These are phyloP conservation scores for Cladophialophora carrionii DNA, from an alignment of 2,329 filamentous ascomycete genomes.

Conservation along the genomic window DNA sequence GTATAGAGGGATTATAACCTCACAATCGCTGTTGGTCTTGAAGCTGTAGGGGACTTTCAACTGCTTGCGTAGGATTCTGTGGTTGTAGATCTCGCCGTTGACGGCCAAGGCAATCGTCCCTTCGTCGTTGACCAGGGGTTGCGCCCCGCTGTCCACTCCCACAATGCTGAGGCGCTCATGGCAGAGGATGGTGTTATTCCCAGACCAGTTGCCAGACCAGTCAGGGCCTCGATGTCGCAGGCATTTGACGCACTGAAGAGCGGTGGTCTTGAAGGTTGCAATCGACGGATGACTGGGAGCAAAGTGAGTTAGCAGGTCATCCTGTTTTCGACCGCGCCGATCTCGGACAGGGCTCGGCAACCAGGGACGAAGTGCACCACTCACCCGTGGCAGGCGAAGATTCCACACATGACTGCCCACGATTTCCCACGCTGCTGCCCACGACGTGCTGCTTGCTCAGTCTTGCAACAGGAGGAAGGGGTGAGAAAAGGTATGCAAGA, in stretches of 20 bases:
- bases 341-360: slow-evolving; percentile 31
- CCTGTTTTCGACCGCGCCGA: slow-evolving; percentile 10
- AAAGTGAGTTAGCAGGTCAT: slow-evolving; percentile 28
- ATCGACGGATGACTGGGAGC: slow-evolving; percentile 37
- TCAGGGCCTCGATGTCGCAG: slow-evolving; percentile 96
- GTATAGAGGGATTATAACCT: slow-evolving; percentile 98
- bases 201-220: slow-evolving; percentile 92
- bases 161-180: slow-evolving; percentile 98
- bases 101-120: slow-evolving; percentile 86
- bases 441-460: slow-evolving; percentile 16
- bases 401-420: slow-evolving; percentile 78
- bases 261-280: slow-evolving; percentile 42
- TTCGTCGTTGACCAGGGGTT: slow-evolving; percentile 92
- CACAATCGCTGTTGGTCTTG: slow-evolving; percentile 98
- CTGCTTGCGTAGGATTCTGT: slow-evolving; percentile 87
- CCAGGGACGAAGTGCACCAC: slow-evolving; percentile 44
- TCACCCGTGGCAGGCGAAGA: slow-evolving; percentile 92
- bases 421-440: slow-evolving; percentile 38
- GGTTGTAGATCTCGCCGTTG: slow-evolving; percentile 99
- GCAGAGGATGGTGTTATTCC: slow-evolving; percentile 92
- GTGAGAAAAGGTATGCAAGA: slow-evolving; percentile 38
- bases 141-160: slow-evolving; percentile 92
- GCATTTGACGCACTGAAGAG: slow-evolving; percentile 57
- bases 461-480: slow-evolving; percentile 17
- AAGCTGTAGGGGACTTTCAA: slow-evolving; percentile 87